Percentiles rank a stretch among this genome's conserved stretches.
These are phyloP conservation scores for Aspergillus ostianus DNA, from an alignment of 495 filamentous ascomycete species.

Conservation along the genomic window DNA sequence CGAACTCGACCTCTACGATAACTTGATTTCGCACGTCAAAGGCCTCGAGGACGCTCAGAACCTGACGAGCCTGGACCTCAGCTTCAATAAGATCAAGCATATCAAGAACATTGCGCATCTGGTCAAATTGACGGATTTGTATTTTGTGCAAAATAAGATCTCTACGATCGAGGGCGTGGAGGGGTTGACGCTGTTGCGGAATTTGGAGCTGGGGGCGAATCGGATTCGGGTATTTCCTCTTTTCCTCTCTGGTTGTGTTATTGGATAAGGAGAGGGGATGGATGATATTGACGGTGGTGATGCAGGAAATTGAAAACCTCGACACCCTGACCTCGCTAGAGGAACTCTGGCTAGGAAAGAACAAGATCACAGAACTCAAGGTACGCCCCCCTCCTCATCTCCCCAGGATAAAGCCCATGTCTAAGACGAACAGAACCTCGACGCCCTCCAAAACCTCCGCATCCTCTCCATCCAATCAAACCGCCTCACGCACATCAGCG, in stretches of 20 bases:
- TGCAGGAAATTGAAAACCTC: conserved; percentile 80
- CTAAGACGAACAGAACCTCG: conserved; percentile 50
- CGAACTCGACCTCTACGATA: conserved; percentile 97
- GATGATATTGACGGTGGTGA: conserved; percentile 4
- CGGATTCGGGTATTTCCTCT: conserved; percentile 62
- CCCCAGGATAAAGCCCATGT: no score
- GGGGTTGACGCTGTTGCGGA: conserved; percentile 67
- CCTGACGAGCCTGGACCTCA: conserved; percentile 80
- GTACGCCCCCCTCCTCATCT: conserved; percentile 27
- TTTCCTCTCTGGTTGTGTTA: not conserved
- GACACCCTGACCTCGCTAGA: conserved; percentile 72
- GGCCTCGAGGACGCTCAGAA: conserved; percentile 74
- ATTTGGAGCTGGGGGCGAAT: conserved; percentile 90
- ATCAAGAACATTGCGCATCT: conserved; percentile 88
- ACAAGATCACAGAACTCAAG: conserved; percentile 88
- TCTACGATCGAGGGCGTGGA: conserved; percentile 80
- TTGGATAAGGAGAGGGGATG: not conserved
- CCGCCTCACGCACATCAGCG: conserved; percentile 77
- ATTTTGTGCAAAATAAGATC: conserved; percentile 95
- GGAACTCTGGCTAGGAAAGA: conserved; percentile 95
- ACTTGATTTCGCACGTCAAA: conserved; percentile 84
- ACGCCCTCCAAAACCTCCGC: conserved; percentile 70
- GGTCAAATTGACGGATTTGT: conserved; percentile 76
- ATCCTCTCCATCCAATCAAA: conserved; percentile 98
- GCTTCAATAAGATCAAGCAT: conserved; percentile 99